Evolutionary conservation across 2,329 filamentous ascomycete species (phyloP), one percentile per base, ranked within the genome.

Genomic region (Coniochaeta sp.): DNA sequence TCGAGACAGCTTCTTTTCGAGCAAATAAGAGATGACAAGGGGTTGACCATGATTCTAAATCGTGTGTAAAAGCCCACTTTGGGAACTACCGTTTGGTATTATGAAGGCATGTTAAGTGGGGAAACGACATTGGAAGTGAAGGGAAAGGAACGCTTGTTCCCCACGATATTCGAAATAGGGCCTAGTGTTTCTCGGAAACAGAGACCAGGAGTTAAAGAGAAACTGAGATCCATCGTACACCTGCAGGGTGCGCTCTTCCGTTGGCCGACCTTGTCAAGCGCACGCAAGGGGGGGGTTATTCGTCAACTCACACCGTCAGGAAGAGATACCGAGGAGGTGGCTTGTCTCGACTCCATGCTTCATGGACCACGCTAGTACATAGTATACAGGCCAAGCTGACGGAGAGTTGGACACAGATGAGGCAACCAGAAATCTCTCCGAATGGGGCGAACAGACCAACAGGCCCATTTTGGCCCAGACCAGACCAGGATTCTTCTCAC

Each of bases 281-380:
- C 12, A 33, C 9, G 16, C 24, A 55, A 55, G 59, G 60, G 58
- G 61, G 50, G 62, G 63, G 61, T n/a, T 58, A 12, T 61, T 47
- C 63, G 60, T 60, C 47, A 61, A 60, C 61, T 63, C 58, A 62
- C 16, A 62, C 62, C 59, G 58, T 57, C 60, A 62, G 63, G 61
- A 57, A 66, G 50, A 66, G 64, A 64, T 64, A 68, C 66, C 65
- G 70, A 69, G 71, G 70, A 71, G 70, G 70, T 72, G 72, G 67
- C 69, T 74, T 74, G 74, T 74, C 71, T 74, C 69, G 72, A 66
- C 60, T 65, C 64, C 66, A 65, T 68, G 64, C 64, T 66, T 66
- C 62, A 63, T 64, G 62, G 64, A 64, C 64, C 66, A 59, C 60
- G 57, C 56, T 36, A 36, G 7, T 36, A 9, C 9, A 9, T 50